Conservation (phyloP, 257 asterid species). For the Solanum phureja region DNA sequence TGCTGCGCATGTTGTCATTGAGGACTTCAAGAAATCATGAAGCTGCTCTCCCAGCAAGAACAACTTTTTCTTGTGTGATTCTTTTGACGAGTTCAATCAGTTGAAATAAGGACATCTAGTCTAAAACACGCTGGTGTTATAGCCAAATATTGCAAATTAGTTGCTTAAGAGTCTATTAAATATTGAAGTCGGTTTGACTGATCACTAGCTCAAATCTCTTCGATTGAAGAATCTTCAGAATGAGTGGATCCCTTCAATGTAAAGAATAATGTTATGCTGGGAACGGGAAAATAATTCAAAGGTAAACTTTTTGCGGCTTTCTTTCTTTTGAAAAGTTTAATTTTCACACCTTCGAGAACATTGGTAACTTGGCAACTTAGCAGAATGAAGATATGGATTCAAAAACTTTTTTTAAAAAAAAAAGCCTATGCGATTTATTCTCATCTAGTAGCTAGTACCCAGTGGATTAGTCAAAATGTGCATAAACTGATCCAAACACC, state of each 20-base stretch:
- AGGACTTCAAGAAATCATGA: slow-evolving; percentile 41
- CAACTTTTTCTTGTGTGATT: neutral
- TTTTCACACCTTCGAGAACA: neutral
- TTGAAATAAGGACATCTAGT: neutral
- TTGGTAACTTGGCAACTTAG: neutral
- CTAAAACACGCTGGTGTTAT: neutral
- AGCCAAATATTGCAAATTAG: neutral
- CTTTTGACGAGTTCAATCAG: neutral
- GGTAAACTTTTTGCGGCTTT: neutral
- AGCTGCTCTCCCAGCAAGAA: neutral
- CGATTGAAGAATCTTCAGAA: neutral
- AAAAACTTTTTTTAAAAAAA: no score
- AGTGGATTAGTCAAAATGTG: neutral
- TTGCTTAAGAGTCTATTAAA: neutral
- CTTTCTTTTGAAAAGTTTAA: neutral
- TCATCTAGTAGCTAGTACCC: neutral
- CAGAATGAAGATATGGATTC: neutral
- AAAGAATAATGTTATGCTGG: neutral
- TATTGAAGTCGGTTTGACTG: neutral
- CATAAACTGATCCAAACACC: neutral
- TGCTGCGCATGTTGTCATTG: slow-evolving; percentile 65
- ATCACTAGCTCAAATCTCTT: neutral
- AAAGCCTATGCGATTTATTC: neutral
- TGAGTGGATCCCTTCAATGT: neutral
- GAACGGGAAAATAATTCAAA: neutral